phyloP scores from a whole-genome alignment of 352 stramenopile genomes.

The Pythium plurisporium region DNA sequence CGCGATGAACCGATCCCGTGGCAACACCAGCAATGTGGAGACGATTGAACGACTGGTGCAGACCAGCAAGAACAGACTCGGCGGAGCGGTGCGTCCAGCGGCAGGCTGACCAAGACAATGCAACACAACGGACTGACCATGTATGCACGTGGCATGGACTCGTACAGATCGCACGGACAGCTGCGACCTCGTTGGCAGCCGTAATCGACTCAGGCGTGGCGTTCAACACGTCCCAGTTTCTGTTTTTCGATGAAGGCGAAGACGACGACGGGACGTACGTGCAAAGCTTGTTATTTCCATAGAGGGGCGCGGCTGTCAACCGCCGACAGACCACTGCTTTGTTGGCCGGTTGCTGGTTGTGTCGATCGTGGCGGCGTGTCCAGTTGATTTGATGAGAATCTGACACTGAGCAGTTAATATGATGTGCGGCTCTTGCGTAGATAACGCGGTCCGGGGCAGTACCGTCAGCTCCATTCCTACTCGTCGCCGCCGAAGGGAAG shows the following conservation, averaged over 20 bases:
- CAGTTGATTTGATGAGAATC: conserved; percentile 23
- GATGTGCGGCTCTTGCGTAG: conserved; percentile 40
- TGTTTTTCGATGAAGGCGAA: conserved; percentile 73
- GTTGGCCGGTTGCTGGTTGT: background rate
- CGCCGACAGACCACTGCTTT: background rate
- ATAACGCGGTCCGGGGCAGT: conserved; percentile 37
- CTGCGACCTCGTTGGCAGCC: conserved; percentile 40
- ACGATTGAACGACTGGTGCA: conserved; percentile 61
- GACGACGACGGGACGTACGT: conserved; percentile 81
- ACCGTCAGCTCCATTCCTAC: conserved; percentile 3
- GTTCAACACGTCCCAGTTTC: conserved; percentile 61
- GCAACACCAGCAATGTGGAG: conserved; percentile 37
- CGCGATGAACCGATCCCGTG: conserved; percentile 53
- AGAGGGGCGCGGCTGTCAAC: background rate
- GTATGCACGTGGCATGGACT: background rate
- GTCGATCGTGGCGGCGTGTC: background rate
- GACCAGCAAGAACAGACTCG: conserved; percentile 59
- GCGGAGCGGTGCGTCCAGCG: conserved; percentile 43
- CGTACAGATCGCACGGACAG: conserved; percentile 41
- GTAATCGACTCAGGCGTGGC: conserved; percentile 47
- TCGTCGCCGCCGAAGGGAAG: no score
- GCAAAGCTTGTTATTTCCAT: background rate
- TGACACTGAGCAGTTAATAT: conserved; percentile 87
- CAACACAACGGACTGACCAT: background rate
- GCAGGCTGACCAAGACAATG: background rate